phyloP scores from a whole-genome alignment of 768 basidiomycete species.

The Rhodotorula kratochvilovae region DNA sequence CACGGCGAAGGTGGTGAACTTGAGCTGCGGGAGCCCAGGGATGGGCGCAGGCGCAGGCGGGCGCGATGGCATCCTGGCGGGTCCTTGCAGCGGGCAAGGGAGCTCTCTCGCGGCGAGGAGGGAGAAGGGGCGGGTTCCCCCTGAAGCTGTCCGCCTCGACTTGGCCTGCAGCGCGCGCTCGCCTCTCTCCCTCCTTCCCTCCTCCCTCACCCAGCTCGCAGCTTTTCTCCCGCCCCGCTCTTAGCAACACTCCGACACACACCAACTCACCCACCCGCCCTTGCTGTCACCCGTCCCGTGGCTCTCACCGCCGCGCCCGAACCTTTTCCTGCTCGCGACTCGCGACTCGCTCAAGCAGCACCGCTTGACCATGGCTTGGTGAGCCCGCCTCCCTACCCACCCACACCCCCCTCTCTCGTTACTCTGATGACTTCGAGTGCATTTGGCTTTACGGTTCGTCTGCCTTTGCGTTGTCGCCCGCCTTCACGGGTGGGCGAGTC shows the following conservation, averaged over 20 bases:
- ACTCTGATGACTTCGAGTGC: slow-evolving; percentile 16
- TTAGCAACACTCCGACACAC: neutral
- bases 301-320: neutral
- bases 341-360: neutral
- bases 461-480: neutral
- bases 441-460: slow-evolving; percentile 3
- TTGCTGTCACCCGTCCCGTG: neutral
- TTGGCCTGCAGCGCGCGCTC: too few species aligned
- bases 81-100: neutral
- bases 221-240: neutral
- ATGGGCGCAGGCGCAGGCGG: neutral
- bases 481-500: neutral
- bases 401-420: neutral
- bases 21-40: slow-evolving; percentile 1
- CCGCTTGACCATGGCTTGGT: neutral
- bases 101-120: neutral
- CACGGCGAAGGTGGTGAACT: slow-evolving; percentile 25
- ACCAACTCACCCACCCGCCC: neutral
- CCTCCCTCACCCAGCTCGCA: too few species aligned
- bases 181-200: neutral
- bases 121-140: too few species aligned
- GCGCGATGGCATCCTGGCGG: neutral
- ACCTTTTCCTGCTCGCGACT: neutral
- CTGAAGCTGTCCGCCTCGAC: too few species aligned
- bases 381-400: neutral